Evolutionary conservation across 2,329 filamentous ascomycete genomes (phyloP).

Genomic region (Dendrostoma leiphaemia): DNA sequence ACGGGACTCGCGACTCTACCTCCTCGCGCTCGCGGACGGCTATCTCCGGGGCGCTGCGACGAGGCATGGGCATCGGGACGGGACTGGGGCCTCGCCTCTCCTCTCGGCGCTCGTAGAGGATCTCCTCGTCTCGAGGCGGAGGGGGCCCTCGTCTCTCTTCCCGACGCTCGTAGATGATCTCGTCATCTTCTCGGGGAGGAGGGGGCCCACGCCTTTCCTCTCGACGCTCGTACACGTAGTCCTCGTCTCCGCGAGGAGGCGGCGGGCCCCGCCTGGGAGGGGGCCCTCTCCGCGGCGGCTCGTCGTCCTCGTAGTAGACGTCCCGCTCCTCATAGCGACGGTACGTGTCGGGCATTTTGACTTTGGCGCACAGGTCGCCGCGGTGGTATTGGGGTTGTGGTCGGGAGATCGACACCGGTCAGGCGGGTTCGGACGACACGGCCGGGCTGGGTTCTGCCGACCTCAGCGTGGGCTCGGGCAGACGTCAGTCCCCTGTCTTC

Average conservation of each 20-base stretch:
- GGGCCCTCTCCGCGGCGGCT: slow-evolving; percentile 14
- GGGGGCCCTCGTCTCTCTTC: slow-evolving; percentile 22
- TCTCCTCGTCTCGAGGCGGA: slow-evolving; percentile 23
- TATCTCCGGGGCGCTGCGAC: slow-evolving; percentile 32
- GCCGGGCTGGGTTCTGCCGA: not conserved
- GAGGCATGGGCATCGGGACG: slow-evolving; percentile 12
- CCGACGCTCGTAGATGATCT: slow-evolving; percentile 25
- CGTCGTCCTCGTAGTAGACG: slow-evolving; percentile 37
- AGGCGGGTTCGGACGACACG: not conserved
- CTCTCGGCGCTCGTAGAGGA: slow-evolving; percentile 17
- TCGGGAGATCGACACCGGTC: slow-evolving; percentile 1
- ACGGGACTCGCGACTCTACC: slow-evolving; percentile 41
- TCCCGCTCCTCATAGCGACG: slow-evolving; percentile 45
- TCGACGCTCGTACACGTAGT: no score
- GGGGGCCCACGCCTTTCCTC: no score
- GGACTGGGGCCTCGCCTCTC: slow-evolving; percentile 13
- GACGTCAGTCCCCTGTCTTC: slow-evolving; percentile 7
- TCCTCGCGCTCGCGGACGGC: slow-evolving; percentile 43
- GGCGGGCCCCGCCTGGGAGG: slow-evolving; percentile 9
- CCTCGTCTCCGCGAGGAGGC: slow-evolving; percentile 17
- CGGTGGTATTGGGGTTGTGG: slow-evolving; percentile 1
- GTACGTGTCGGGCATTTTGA: slow-evolving; percentile 25
- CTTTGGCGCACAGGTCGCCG: slow-evolving; percentile 4
- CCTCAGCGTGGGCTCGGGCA: not conserved
- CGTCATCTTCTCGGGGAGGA: slow-evolving; percentile 24